Evolutionary conservation across 805 yeast species (phyloP), one percentile per base, ranked within the genome.

Genomic region (Saccharomycopsis microspora): DNA sequence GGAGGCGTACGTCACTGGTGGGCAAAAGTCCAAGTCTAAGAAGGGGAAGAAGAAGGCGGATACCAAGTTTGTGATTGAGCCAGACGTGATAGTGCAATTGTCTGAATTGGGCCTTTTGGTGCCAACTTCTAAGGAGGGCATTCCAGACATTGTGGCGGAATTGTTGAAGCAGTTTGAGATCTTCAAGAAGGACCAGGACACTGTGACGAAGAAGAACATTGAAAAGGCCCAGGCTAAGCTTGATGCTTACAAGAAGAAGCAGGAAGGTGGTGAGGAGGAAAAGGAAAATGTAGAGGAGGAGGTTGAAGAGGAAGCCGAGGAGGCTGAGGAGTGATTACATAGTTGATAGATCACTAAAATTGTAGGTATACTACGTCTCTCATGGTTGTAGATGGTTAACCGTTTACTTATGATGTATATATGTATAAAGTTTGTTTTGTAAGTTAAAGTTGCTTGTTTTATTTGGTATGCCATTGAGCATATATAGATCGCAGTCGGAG

Each of bases 41-140:
- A 71, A 72, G 64, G 61, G 67, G 59, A 64, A 69, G 55, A 61
- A 61, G 47, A 60, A 60, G 33, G 47, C 41, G 47, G 60, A 58
- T 53, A 63, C 60, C 38, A 76, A 75, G 64, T 80, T 88, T 63
- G 73, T 80, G 48, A 75, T 93, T 57, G 90, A 88, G 62, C 83
- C 95, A 47, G 83, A 80, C 54, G 74, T 86, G 52, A 80, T 90
- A 58, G 79, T 82, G 54, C 75, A 83, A 47, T 76, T 93, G 58
- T 72, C 85, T 54, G 83, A 83, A 59, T 75, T 90, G 60, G 78
- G 80, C 48, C 75, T 90, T 55, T 71, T 83, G 42, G 75, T 89
- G 54, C 98, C 98, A 62, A 71, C 82, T 51, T 74, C 80, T 57
- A 68, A 75, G 54, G 93, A 80, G 11, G 90, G 85, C 47, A 79